phyloP scores from a whole-genome alignment of 345 rosid species.

The Salix dunnii region DNA sequence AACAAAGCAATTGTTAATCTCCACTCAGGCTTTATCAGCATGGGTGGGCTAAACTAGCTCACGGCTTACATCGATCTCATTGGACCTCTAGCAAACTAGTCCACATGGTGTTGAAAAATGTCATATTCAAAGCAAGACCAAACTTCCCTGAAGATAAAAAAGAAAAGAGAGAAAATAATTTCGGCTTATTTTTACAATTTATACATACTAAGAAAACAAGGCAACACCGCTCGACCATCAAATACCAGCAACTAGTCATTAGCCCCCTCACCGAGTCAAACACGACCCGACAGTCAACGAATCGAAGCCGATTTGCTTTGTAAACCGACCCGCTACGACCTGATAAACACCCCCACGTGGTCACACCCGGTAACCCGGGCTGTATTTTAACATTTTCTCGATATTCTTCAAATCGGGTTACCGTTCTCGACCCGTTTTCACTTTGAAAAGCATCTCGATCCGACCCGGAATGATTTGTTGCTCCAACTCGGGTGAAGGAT shows the following conservation, averaged over 20 bases:
- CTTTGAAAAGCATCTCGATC: constrained; percentile 83
- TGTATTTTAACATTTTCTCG: constrained; percentile 63
- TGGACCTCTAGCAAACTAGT: too few relatives aligned
- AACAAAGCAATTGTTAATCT: too few relatives aligned
- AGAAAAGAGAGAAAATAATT: neutral
- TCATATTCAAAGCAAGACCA: neutral
- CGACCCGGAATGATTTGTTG: constrained; percentile 63
- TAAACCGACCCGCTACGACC: constrained; percentile 83
- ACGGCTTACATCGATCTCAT: too few relatives aligned
- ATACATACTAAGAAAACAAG: constrained; percentile 91
- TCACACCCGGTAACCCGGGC: constrained; percentile 31
- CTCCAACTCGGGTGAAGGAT: too few relatives aligned
- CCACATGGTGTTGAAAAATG: constrained; percentile 40
- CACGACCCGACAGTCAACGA: constrained; percentile 44
- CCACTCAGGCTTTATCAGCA: too few relatives aligned
- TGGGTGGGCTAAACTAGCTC: too few relatives aligned
- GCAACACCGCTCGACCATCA: constrained; percentile 80
- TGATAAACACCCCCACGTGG: constrained; percentile 68
- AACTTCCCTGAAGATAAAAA: neutral
- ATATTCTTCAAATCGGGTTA: constrained; percentile 84
- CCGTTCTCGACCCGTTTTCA: constrained; percentile 65
- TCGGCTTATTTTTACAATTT: constrained; percentile 57
- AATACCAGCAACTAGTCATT: constrained; percentile 88
- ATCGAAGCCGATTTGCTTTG: constrained; percentile 41
- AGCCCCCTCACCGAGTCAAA: constrained; percentile 84